These are phyloP conservation scores for Coemansia sp. DNA, from an alignment of 192 early-diverging fungal species.

Conservation along the genomic window DNA sequence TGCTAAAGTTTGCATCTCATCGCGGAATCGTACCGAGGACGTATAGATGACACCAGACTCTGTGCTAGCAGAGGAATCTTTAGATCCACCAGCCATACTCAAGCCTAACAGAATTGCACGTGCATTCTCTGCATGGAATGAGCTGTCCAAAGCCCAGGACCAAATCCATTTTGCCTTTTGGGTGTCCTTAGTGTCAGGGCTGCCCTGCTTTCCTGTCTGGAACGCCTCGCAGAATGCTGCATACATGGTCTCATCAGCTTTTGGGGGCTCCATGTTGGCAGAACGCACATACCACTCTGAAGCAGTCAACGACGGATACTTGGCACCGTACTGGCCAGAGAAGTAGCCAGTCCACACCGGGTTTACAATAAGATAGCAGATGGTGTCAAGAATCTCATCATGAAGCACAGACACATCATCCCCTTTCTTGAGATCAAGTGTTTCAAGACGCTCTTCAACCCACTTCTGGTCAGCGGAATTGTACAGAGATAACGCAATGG, in stretches of 20 bases:
- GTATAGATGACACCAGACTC: conserved; percentile 10
- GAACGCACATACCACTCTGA: conserved; percentile 5
- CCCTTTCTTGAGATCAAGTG: conserved; percentile 7
- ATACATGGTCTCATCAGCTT: not conserved
- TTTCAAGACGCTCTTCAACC: conserved; percentile 14
- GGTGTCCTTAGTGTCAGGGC: not conserved
- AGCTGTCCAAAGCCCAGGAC: conserved; percentile 18
- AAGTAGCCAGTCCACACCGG: conserved; percentile 22
- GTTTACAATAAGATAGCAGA: conserved; percentile 1
- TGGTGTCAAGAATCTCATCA: not conserved
- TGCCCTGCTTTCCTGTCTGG: not conserved
- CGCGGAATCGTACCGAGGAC: conserved; percentile 18
- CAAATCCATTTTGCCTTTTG: conserved; percentile 1
- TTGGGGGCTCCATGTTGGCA: conserved; percentile 5
- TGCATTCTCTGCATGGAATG: conserved; percentile 15
- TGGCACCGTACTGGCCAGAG: conserved; percentile 7
- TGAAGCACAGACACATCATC: not conserved
- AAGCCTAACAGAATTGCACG: conserved; percentile 22
- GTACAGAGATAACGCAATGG: not conserved
- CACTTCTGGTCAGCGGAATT: conserved; percentile 5
- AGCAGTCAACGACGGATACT: not conserved
- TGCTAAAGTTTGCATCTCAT: conserved; percentile 36
- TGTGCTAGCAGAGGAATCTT: not conserved
- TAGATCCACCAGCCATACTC: conserved; percentile 4
- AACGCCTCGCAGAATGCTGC: conserved; percentile 3